These are phyloP conservation scores for Cladosporium velox DNA, from an alignment of 2,329 filamentous ascomycete species.

Conservation along the genomic window DNA sequence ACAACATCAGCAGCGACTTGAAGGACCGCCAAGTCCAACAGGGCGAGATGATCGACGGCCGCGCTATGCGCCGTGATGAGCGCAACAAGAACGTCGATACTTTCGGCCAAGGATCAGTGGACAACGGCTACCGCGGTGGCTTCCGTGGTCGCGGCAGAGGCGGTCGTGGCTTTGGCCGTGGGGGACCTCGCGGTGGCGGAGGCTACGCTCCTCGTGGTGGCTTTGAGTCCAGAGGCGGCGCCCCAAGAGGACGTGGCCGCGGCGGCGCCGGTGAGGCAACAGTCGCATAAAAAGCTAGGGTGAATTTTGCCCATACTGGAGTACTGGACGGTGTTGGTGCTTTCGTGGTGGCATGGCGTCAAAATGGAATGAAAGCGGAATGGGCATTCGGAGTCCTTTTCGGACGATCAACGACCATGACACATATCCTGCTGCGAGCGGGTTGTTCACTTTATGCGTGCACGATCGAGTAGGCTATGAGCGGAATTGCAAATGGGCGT, in stretches of 20 bases:
- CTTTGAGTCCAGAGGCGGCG: not conserved
- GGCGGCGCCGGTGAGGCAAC: slow-evolving; percentile 10
- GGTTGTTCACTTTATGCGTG: not conserved
- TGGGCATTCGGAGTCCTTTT: slow-evolving; percentile 5
- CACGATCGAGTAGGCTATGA: not conserved
- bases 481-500: not conserved
- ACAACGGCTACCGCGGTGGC: slow-evolving; percentile 69
- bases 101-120: slow-evolving; percentile 94
- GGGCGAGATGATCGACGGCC: slow-evolving; percentile 67
- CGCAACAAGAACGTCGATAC: slow-evolving; percentile 96
- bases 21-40: slow-evolving; percentile 70
- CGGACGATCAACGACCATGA: slow-evolving; percentile 14
- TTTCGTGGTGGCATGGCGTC: slow-evolving; percentile 5
- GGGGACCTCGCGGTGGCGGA: slow-evolving; percentile 10
- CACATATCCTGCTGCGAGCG: not conserved
- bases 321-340: not conserved
- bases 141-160: slow-evolving; percentile 80
- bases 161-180: slow-evolving; percentile 51
- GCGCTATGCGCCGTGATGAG: slow-evolving; percentile 89
- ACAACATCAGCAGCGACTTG: slow-evolving; percentile 94
- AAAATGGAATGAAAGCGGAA: slow-evolving; percentile 8
- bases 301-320: not conserved
- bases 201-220: slow-evolving; percentile 16
- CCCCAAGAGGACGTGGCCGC: slow-evolving; percentile 10
- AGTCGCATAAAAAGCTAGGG: not conserved